Conservation (phyloP, 371 early-diverging fungal genomes). For the Smittium culicis region DNA sequence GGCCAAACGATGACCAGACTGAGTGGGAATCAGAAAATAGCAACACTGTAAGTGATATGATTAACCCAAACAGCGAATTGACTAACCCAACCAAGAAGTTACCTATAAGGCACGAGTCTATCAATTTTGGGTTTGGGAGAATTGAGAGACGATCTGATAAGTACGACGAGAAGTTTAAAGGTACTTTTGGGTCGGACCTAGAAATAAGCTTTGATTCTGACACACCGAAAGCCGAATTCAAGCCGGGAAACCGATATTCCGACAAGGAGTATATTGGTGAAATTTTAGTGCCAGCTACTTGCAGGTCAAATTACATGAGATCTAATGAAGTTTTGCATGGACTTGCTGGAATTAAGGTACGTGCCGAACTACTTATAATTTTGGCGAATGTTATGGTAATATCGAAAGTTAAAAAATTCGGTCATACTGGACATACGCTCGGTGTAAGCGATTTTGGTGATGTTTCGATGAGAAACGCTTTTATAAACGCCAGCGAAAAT, state of each 20-base stretch:
- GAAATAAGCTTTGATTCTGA: no score
- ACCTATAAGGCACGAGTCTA: no score
- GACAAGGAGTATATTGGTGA: no score
- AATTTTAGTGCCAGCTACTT: background rate
- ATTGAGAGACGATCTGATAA: no score
- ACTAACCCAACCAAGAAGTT: background rate
- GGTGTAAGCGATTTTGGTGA: no score
- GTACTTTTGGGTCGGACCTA: no score
- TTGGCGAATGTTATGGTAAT: background rate
- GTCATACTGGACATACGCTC: no score
- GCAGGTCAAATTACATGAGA: background rate
- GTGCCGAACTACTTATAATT: background rate
- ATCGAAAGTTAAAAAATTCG: no score
- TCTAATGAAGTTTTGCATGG: background rate
- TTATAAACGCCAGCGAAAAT: background rate
- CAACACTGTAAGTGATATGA: background rate
- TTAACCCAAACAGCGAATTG: background rate
- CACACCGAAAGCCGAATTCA: background rate
- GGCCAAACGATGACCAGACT: background rate
- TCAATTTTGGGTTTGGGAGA: no score
- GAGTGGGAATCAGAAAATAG: background rate
- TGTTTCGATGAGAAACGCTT: no score
- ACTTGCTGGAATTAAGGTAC: background rate
- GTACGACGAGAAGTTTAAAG: no score
- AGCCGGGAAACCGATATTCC: background rate